Percentiles rank a stretch among this genome's conserved stretches.
Evolutionary conservation across 2,329 filamentous ascomycete genomes (phyloP).

Genomic region (Fusarium illudens): DNA sequence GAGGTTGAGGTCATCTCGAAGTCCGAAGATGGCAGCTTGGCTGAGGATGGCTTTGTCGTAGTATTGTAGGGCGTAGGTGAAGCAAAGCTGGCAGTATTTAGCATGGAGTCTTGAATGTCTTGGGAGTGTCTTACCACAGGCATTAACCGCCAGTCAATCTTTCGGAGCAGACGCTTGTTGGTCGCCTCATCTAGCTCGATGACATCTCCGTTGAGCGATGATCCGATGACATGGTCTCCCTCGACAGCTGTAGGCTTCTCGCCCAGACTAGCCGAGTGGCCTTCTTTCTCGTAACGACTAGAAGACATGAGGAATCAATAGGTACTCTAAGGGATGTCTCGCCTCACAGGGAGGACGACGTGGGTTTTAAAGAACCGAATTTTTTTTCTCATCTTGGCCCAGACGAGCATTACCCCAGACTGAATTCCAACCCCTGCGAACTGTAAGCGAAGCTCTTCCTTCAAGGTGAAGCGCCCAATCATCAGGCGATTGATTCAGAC

Average conservation of each 20-base stretch:
- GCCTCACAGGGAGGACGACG: not conserved
- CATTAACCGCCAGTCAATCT: constrained; percentile 40
- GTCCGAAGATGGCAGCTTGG: constrained; percentile 45
- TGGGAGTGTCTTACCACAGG: constrained; percentile 27
- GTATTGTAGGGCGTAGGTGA: constrained; percentile 46
- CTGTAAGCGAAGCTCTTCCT: not conserved
- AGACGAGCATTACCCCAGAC: not conserved
- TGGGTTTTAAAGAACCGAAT: not conserved
- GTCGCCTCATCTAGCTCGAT: constrained; percentile 20
- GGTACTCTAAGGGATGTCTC: too few relatives aligned
- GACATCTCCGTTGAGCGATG: not conserved
- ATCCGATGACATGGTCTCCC: not conserved
- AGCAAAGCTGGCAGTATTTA: constrained; percentile 32
- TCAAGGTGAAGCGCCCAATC: not conserved
- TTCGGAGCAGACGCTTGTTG: constrained; percentile 21
- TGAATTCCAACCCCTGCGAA: not conserved
- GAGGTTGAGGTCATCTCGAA: constrained; percentile 42
- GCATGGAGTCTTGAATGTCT: not conserved
- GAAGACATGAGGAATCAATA: not conserved
- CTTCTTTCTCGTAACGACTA: not conserved
- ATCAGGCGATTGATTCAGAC: not conserved
- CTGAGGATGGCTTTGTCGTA: constrained; percentile 42
- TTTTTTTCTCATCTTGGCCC: not conserved
- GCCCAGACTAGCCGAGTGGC: not conserved
- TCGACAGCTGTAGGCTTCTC: not conserved